Conservation (phyloP, 768 basidiomycete species). For the Mycena alexandri region DNA sequence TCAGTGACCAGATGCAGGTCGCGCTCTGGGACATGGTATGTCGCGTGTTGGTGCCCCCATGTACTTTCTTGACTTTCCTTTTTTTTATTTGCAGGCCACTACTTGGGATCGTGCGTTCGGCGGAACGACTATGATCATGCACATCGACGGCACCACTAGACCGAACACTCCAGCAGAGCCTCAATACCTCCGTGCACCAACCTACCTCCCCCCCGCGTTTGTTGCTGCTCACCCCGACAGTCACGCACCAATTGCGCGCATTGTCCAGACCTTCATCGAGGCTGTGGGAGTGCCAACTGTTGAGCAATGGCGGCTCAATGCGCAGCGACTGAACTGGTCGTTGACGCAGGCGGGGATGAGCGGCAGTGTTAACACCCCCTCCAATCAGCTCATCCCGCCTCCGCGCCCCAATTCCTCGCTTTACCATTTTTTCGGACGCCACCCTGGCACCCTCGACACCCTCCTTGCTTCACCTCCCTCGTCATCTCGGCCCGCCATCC, state of each 20-base stretch:
- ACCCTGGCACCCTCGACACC: neutral
- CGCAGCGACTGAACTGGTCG: neutral
- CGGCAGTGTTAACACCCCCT: neutral
- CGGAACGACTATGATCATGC: constrained; percentile 23
- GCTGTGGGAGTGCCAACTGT: constrained; percentile 18
- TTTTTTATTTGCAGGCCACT: constrained; percentile 17
- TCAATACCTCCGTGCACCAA: constrained; percentile 4
- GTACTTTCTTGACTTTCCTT: neutral
- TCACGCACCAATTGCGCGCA: constrained; percentile 16
- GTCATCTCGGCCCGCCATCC: neutral
- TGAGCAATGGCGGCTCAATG: neutral
- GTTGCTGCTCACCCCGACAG: neutral
- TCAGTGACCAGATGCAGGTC: neutral
- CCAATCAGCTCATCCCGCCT: neutral
- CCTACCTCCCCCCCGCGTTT: constrained; percentile 24
- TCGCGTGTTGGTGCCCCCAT: neutral
- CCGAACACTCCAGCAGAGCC: constrained; percentile 15
- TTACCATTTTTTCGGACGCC: constrained; percentile 19
- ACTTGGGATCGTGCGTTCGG: constrained; percentile 22
- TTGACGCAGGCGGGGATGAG: neutral
- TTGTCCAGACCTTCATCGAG: constrained; percentile 27
- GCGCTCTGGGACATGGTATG: constrained; percentile 1
- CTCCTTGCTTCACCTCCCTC: neutral
- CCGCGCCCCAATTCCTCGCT: neutral
- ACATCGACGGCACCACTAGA: constrained; percentile 23